Evolutionary conservation across 2,329 filamentous ascomycete genomes (phyloP), one percentile per base, ranked within the genome.

Genomic region (Myriosclerotinia curreyana): DNA sequence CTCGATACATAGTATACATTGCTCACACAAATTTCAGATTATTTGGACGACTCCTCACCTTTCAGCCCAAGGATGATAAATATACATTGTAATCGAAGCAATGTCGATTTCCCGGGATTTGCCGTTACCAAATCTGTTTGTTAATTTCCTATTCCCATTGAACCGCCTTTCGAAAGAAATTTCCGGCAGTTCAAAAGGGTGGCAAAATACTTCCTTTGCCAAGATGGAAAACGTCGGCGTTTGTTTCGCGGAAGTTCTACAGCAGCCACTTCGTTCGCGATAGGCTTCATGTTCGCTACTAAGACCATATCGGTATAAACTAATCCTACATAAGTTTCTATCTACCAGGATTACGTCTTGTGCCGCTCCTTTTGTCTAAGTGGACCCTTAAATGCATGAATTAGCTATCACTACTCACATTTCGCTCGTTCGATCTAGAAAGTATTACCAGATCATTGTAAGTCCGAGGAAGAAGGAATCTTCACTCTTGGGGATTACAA

Each of bases 321-420:
- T 15, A 58, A 63, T 51, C 44, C 60, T 50, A 59, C 53, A 59
- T 36, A 42, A 44, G 20, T 63, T 38, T 25, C 6, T 11, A 59
- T 63, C 51, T 63, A 42, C 46, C 31, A 42, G 53, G 44, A 51
- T 63, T 46, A 17, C 22, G 3, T 63, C 15, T 25, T 51, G 25
- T 51, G 44, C 61, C 52, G 44, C 34, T 51, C 53, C 44, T 36
- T 55, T 59, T 42, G 61, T 63, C 61, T 59, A 63, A 63, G 61
- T 63, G 53, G 61, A 63, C 25, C 34, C 17, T 56, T 40, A 51
- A 50, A 28, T 40, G 8, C 31, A 50, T 60, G 46, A 31, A n/a
- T 51, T 8, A 51, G 56, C 17, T 51, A 42, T 36, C 31, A 48
- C 22, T 50, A 48, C 15, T 56, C 48, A 15, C 15, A 56, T 48